phyloP scores from a whole-genome alignment of 2,329 filamentous ascomycete species.

The Hypocreales sp. region DNA sequence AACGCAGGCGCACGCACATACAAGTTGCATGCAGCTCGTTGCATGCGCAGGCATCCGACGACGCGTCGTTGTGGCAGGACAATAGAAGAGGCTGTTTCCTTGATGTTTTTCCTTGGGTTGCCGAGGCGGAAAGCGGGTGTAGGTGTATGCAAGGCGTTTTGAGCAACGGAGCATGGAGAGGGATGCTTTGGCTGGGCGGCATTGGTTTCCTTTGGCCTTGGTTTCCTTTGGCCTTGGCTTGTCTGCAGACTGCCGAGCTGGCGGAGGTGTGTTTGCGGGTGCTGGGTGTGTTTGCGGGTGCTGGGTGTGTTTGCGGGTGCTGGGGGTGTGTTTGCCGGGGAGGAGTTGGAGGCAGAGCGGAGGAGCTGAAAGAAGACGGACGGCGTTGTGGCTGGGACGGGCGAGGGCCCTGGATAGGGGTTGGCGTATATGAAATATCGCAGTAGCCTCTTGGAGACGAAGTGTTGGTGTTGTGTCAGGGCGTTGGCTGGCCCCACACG shows the following conservation, averaged over 20 bases:
- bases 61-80: slow-evolving; percentile 3
- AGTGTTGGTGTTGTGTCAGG: too few species aligned
- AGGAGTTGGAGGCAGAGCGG: neutral
- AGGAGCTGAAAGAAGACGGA: neutral
- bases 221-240: slow-evolving; percentile 7
- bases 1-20: slow-evolving; percentile 1
- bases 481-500: too few species aligned
- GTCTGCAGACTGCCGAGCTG: too few species aligned
- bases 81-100: slow-evolving; percentile 5
- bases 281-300: too few species aligned
- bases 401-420: slow-evolving; percentile 1
- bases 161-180: slow-evolving; percentile 8
- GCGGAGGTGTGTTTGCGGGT: too few species aligned
- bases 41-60: slow-evolving; percentile 3
- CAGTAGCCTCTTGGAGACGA: slow-evolving; percentile 3
- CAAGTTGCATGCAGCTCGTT: too few species aligned
- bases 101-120: slow-evolving; percentile 5
- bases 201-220: slow-evolving; percentile 7
- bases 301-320: too few species aligned
- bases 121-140: slow-evolving; percentile 8
- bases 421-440: slow-evolving; percentile 2
- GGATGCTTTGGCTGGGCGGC: slow-evolving; percentile 8
- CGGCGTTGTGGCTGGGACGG: slow-evolving; percentile 1
- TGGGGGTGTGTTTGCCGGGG: too few species aligned
- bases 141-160: slow-evolving; percentile 20